Evolutionary conservation across 257 asterid genomes (phyloP).

Genomic region (Petunia secreta): DNA sequence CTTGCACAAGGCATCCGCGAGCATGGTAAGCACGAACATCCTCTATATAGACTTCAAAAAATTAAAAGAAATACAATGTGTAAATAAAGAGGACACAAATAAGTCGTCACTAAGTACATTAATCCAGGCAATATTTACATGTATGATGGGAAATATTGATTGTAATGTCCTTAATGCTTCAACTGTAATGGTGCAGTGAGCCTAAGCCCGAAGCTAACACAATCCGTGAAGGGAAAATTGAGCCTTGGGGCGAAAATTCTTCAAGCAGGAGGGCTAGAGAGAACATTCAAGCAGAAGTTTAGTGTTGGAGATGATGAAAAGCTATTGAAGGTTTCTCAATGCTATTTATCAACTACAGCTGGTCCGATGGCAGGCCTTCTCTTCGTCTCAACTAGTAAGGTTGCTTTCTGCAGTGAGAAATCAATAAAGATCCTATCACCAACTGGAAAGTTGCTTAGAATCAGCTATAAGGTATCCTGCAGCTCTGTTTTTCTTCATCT

Average conservation of each 20-base stretch:
- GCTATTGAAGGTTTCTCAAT: conserved; percentile 29
- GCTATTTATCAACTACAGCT: conserved; percentile 25
- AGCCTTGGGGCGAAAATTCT: conserved; percentile 44
- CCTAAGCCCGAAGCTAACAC: conserved; percentile 48
- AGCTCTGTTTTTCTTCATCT: not conserved
- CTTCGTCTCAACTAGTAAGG: conserved; percentile 25
- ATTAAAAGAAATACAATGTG: not conserved
- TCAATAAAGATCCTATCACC: conserved; percentile 27
- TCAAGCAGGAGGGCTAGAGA: conserved; percentile 36
- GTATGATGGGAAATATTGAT: not conserved
- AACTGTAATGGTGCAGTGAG: conserved; percentile 36
- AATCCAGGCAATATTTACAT: not conserved
- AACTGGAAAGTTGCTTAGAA: conserved; percentile 26
- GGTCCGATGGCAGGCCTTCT: conserved; percentile 33
- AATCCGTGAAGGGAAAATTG: conserved; percentile 53
- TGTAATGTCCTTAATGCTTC: not conserved
- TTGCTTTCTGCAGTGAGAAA: conserved; percentile 32
- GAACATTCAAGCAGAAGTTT: conserved; percentile 26
- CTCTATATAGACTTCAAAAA: not conserved
- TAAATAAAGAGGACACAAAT: not conserved
- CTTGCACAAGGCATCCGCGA: conserved; percentile 52
- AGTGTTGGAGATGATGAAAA: conserved; percentile 23
- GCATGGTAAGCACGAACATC: conserved; percentile 35
- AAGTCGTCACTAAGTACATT: not conserved
- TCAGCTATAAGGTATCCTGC: conserved; percentile 24